A percentile compares a stretch with the other conserved stretches of the same genome.
Evolutionary conservation across 371 early-diverging fungal species (phyloP).

Genomic region (Circinella umbellata): DNA sequence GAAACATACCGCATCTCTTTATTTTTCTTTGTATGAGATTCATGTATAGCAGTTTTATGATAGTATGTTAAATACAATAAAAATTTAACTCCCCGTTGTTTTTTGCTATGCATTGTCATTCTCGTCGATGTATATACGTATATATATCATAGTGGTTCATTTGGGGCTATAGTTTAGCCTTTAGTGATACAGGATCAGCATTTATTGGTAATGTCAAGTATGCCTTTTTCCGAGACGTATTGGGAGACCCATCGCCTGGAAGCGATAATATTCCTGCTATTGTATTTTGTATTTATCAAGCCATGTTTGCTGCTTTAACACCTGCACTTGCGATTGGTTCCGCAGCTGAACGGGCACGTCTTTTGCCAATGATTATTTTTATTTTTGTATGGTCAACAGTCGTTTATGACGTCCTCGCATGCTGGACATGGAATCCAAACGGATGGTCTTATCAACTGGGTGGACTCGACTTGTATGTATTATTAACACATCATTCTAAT

Average conservation of each 20-base stretch:
- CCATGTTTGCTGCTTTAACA: slow-evolving; percentile 86
- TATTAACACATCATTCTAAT: too few relatives aligned
- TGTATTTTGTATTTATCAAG: slow-evolving; percentile 70
- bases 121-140: neutral
- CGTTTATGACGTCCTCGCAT: slow-evolving; percentile 87
- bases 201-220: slow-evolving; percentile 85
- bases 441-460: slow-evolving; percentile 86
- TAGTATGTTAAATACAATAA: too few relatives aligned
- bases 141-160: slow-evolving; percentile 72
- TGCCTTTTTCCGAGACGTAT: slow-evolving; percentile 69
- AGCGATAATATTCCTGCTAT: slow-evolving; percentile 68
- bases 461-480: slow-evolving; percentile 62
- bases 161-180: slow-evolving; percentile 88
- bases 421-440: slow-evolving; percentile 90
- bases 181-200: slow-evolving; percentile 66
- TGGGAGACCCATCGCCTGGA: slow-evolving; percentile 59
- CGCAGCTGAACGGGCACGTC: slow-evolving; percentile 86
- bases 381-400: slow-evolving; percentile 92
- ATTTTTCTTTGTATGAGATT: too few relatives aligned
- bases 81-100: too few relatives aligned
- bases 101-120: too few relatives aligned
- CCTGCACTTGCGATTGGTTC: slow-evolving; percentile 91
- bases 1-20: too few relatives aligned
- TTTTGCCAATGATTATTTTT: slow-evolving; percentile 86
- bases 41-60: too few relatives aligned